Percentiles rank a stretch among this genome's conserved stretches.
phyloP scores from a whole-genome alignment of 352 stramenopile genomes.

The Globisporangium spinosum region DNA sequence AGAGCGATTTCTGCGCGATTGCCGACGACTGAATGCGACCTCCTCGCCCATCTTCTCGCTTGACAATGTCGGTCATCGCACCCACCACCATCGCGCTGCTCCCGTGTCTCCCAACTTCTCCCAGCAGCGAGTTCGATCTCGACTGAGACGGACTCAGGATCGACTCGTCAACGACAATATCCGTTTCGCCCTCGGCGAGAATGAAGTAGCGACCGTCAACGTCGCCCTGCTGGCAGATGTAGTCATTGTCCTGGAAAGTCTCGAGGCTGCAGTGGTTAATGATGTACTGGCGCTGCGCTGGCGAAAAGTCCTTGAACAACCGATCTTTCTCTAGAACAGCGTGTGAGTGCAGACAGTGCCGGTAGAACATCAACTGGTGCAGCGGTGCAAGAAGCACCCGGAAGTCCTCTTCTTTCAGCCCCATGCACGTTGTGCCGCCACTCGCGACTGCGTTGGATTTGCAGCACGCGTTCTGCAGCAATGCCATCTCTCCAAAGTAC shows the following conservation, averaged over 20 bases:
- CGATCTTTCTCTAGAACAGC: slow-evolving; percentile 58
- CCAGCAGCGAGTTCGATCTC: slow-evolving; percentile 2
- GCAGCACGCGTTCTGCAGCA: slow-evolving; percentile 31
- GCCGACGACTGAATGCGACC: slow-evolving; percentile 24
- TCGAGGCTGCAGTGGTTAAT: slow-evolving; percentile 49
- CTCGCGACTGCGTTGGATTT: slow-evolving; percentile 52
- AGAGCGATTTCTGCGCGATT: slow-evolving; percentile 53
- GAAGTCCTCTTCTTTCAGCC: slow-evolving; percentile 39
- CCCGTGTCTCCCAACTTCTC: not conserved
- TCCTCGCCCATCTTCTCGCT: slow-evolving; percentile 12
- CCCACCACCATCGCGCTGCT: slow-evolving; percentile 4
- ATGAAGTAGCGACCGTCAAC: slow-evolving; percentile 67
- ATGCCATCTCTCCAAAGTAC: slow-evolving; percentile 67
- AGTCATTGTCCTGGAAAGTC: slow-evolving; percentile 37
- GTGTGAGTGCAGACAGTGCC: slow-evolving; percentile 47
- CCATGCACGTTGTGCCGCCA: slow-evolving; percentile 47
- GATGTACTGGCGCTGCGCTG: slow-evolving; percentile 35
- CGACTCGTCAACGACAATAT: slow-evolving; percentile 48
- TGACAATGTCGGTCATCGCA: not conserved
- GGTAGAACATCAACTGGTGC: slow-evolving; percentile 56
- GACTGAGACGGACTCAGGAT: not conserved
- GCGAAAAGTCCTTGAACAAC: slow-evolving; percentile 53
- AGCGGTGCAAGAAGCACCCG: slow-evolving; percentile 40
- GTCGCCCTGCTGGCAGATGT: slow-evolving; percentile 56
- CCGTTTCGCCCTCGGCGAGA: slow-evolving; percentile 51